Conservation (phyloP, 176 grass and related monocot species). For the Avena sativa region DNA sequence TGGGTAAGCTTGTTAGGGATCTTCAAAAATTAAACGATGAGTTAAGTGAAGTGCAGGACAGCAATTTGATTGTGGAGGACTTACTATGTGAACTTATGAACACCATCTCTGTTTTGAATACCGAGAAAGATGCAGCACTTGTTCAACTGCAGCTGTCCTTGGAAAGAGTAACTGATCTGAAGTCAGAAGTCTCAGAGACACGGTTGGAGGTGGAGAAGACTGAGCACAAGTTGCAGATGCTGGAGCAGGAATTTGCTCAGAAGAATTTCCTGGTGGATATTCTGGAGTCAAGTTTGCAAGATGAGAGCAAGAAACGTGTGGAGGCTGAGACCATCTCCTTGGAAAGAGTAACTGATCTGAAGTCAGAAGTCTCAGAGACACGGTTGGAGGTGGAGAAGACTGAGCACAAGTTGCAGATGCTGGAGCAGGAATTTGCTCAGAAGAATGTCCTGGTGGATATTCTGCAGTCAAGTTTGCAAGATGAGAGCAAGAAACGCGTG, state of each 20-base stretch:
- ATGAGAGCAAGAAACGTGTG: slow-evolving; percentile 30
- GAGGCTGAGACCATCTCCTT: slow-evolving; percentile 2
- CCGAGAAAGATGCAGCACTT: slow-evolving; percentile 48
- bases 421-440: slow-evolving; percentile 51
- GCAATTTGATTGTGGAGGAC: slow-evolving; percentile 25
- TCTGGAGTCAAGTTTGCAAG: slow-evolving; percentile 34
- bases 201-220: slow-evolving; percentile 43
- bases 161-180: slow-evolving; percentile 25
- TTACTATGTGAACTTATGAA: slow-evolving; percentile 35
- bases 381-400: slow-evolving; percentile 43
- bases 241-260: slow-evolving; percentile 51
- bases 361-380: slow-evolving; percentile 36
- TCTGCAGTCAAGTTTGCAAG: slow-evolving; percentile 37
- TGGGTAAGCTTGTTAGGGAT: slow-evolving; percentile 20
- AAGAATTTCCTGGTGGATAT: slow-evolving; percentile 37
- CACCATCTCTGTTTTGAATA: slow-evolving; percentile 41
- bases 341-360: not conserved
- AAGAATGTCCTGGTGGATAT: slow-evolving; percentile 37
- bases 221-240: slow-evolving; percentile 43
- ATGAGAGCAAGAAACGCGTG: slow-evolving; percentile 29
- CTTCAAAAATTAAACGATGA: slow-evolving; percentile 37
- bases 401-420: slow-evolving; percentile 42
- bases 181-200: slow-evolving; percentile 36
- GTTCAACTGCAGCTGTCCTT: slow-evolving; percentile 40
- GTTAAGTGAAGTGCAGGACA: slow-evolving; percentile 34